Base-by-base conservation (phyloP, 2,329 filamentous ascomycete species). In the Aspergillus brunneoviolaceus region DNA sequence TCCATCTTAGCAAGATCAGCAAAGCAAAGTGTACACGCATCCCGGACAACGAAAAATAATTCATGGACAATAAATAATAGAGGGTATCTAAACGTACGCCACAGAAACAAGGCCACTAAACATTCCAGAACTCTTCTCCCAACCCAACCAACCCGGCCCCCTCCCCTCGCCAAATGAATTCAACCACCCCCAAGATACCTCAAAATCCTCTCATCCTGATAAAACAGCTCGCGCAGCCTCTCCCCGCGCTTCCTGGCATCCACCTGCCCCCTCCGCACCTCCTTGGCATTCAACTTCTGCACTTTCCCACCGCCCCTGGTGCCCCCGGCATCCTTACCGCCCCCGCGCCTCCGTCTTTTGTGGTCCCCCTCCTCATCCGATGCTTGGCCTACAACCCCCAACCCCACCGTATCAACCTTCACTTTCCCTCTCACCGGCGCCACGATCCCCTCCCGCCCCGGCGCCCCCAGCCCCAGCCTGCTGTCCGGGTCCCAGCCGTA, bases 361-460 rank as follows among this genome's bases (percentile, higher is more conserved):
- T 19, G 63, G 51, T 12, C 48, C 11, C 27, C 49, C 39, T 58
- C 62, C 58, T 72, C 70, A 33, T 78, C 65, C 5, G 79, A 72
- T 21, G 21, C 21, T 21, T 21, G 21, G 29, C 55, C 45, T 10
- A 49, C 54, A 48, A 82, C 80, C 0, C 92, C 92, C 27, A 96
- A 75, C 0, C 93, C 94, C 7, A 89, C 78, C 3, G 84, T 92
- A 70, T 94, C 86, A 49, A 87, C 84, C 76, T 96, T 96, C 57
- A 84, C 79, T 60, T 82, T 84, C 1, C 85, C 79, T 71, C 92
- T 92, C 63, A 97, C 81, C 1, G 93, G 93, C 65, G 87, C 88
- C 47, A 88, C 81, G 61, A 91, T 88, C 3, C 93, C 93, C 65
- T 89, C 85, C 14, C 74, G 73, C 0, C 89, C 87, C 2, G 79